phyloP scores from a whole-genome alignment of 2,329 filamentous ascomycete species.

The Epichloe baconii region DNA sequence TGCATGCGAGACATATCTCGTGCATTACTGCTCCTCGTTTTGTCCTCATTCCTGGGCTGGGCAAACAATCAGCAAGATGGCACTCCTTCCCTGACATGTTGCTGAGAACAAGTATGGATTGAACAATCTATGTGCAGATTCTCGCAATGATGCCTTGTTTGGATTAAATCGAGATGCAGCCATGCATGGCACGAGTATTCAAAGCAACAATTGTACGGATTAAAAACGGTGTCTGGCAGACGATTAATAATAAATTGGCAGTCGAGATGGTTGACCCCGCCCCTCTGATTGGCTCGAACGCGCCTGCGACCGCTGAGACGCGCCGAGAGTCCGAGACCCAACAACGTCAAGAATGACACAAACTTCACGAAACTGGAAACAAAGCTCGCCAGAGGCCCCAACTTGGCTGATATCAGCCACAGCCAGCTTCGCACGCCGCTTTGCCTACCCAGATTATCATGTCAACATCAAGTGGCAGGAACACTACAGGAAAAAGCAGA shows the following conservation, averaged over 20 bases:
- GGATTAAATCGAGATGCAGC: no score
- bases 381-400: background rate
- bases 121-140: no score
- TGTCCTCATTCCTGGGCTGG: background rate
- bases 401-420: background rate
- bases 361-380: background rate
- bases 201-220: no score
- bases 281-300: background rate
- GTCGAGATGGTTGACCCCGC: background rate
- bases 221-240: no score
- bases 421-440: background rate
- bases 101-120: no score
- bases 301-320: background rate
- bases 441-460: background rate
- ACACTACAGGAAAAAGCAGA: background rate
- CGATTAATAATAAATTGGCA: background rate
- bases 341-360: background rate
- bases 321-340: background rate
- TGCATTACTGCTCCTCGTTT: background rate
- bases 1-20: background rate
- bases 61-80: background rate
- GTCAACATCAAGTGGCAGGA: conserved; percentile 15
- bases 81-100: no score
- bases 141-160: no score
- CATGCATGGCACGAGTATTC: no score